Base-by-base conservation (phyloP, 2,329 filamentous ascomycete genomes). In the Coniella lustricola region DNA sequence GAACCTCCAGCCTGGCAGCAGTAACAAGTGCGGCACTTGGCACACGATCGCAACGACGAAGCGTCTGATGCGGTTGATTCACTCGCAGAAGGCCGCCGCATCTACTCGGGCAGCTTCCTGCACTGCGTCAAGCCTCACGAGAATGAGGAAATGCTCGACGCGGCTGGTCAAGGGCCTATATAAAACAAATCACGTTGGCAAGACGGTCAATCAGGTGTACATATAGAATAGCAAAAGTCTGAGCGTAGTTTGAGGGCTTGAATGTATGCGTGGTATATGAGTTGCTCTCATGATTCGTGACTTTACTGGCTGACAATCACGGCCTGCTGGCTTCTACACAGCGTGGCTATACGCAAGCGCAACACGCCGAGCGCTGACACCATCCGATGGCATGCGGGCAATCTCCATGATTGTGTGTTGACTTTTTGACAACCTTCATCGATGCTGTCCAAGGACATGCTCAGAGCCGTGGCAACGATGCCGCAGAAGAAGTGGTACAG, bases 91-190 rank as follows among this genome's bases (percentile, higher is more conserved):
- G 60, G 82, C 7, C 48, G 22, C 2, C 46, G 46, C 54, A 79
- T 86, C 55, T 83, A 87, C 56, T 67, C 82, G 7, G 83, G 84
- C 51, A 85, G 81, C 47, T 81, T 87, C 58, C 75, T 63, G 20
- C 70, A 85, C 48, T 72, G 82, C 47, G 76, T 66, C 52, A 62
- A 62, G 54, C 64, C 65, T 4, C 55, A 58, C 21, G 64, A 69
- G 44, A 60, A 70, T 21, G 64, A 68, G 53, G 53, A 49, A 1
- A 52, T 69, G 21, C 58, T 71, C 14, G 51, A 47, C 29, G 56
- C 58, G 17, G 53, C 58, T 38, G 64, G 62, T 73, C 14, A 61
- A 54, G 3, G 55, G 62, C 13, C 65, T 65, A 49, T 71, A 76
- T 55, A 76, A 77, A 40, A n/a, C 22, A 13, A 77, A 87, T 54